Evolutionary conservation across 2,329 filamentous ascomycete species (phyloP).

Genomic region (Thyridium curvatum): DNA sequence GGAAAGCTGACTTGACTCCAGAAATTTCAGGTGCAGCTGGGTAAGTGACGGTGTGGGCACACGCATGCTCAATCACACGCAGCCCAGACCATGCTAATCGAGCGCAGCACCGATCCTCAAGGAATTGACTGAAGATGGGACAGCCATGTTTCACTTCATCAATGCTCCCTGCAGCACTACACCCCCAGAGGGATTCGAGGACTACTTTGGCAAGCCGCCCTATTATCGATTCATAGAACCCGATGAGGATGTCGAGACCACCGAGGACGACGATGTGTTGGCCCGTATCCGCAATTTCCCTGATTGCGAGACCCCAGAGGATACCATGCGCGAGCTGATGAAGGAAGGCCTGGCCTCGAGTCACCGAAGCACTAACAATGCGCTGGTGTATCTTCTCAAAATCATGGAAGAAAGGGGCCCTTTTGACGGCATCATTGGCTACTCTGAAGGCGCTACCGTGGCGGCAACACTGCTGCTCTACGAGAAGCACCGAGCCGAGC

Average conservation of each 20-base stretch:
- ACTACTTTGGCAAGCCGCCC: conserved; percentile 50
- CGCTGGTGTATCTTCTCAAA: conserved; percentile 33
- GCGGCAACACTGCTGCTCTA: conserved; percentile 47
- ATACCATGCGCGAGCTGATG: conserved; percentile 46
- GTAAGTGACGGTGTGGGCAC: conserved; percentile 17
- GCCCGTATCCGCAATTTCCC: conserved; percentile 49
- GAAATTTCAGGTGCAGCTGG: conserved; percentile 51
- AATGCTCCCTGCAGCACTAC: conserved; percentile 42
- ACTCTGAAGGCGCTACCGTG: conserved; percentile 53
- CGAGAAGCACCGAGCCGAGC: conserved; percentile 32
- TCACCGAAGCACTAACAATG: conserved; percentile 29
- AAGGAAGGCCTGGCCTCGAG: conserved; percentile 20
- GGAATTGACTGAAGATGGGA: conserved; percentile 36
- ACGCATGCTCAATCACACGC: not conserved
- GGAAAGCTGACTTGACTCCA: conserved; percentile 15
- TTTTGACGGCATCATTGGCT: conserved; percentile 51
- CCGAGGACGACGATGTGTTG: conserved; percentile 37
- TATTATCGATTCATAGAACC: conserved; percentile 50
- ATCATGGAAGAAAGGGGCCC: conserved; percentile 38
- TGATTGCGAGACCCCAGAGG: conserved; percentile 43
- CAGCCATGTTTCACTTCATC: conserved; percentile 44
- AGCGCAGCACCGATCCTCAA: conserved; percentile 39
- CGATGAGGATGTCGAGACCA: conserved; percentile 35
- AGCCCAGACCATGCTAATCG: not conserved
- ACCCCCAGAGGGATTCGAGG: conserved; percentile 47